Evolutionary conservation across 257 asterid genomes (phyloP).

Genomic region (Lycium barbarum): DNA sequence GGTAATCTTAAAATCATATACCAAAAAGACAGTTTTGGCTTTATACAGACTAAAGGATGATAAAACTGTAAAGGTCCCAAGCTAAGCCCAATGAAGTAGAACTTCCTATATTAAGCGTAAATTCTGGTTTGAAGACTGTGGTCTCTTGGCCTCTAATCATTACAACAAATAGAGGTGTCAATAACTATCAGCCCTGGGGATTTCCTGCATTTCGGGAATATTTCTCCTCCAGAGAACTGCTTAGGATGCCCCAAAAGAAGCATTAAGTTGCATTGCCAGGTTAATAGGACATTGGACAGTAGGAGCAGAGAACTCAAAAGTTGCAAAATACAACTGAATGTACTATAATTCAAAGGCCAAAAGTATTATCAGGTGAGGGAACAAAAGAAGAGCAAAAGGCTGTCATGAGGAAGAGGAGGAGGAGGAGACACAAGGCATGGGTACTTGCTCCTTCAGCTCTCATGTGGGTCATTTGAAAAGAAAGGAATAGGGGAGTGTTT

Average conservation of each 20-base stretch:
- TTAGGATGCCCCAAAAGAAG: constrained; percentile 5
- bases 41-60: neutral
- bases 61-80: neutral
- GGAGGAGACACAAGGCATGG: neutral
- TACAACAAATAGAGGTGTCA: neutral
- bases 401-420: neutral
- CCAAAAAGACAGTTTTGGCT: neutral
- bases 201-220: neutral
- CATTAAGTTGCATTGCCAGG: constrained; percentile 1
- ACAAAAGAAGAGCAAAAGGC: constrained; percentile 7
- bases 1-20: neutral
- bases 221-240: neutral
- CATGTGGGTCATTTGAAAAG: neutral
- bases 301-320: neutral
- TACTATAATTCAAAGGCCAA: constrained; percentile 8
- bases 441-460: neutral
- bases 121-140: constrained; percentile 2
- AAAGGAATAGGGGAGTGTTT: neutral
- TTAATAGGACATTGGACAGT: neutral
- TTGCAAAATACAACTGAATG: constrained; percentile 9
- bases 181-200: constrained; percentile 1
- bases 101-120: neutral
- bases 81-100: neutral
- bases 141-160: neutral
- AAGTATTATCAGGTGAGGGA: neutral